Conservation (phyloP, 257 asterid genomes). For the Solanum appendiculatum region DNA sequence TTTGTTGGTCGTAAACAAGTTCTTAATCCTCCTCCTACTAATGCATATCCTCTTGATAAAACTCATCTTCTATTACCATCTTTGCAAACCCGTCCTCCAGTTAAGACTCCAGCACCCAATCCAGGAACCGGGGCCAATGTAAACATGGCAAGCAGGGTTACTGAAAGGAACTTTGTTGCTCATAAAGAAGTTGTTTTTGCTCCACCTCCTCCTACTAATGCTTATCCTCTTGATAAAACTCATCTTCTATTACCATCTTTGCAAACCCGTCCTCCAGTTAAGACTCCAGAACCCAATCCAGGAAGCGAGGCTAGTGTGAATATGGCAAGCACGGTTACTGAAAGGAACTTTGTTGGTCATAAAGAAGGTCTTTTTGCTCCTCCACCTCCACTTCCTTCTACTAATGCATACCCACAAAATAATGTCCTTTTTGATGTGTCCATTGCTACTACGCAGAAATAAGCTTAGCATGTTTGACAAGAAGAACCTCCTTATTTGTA, state of each 20-base stretch:
- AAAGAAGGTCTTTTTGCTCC: not conserved
- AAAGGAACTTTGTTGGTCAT: not conserved
- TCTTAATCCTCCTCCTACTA: not conserved
- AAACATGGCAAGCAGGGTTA: too few species aligned
- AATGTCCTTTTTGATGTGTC: slow-evolving; percentile 16
- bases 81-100: not conserved
- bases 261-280: not conserved
- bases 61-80: not conserved
- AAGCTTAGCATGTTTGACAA: not conserved
- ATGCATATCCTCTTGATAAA: not conserved
- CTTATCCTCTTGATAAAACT: not conserved
- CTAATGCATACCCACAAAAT: slow-evolving; percentile 7
- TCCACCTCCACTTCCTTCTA: not conserved
- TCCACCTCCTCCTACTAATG: not conserved
- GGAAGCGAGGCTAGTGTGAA: not conserved
- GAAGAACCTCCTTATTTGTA: not conserved
- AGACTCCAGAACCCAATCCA: not conserved
- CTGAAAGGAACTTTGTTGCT: too few species aligned
- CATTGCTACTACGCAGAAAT: slow-evolving; percentile 6
- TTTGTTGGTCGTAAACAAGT: too few species aligned
- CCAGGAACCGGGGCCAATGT: too few species aligned
- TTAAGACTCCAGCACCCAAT: too few species aligned
- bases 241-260: not conserved
- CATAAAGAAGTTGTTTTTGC: too few species aligned
- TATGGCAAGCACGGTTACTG: not conserved